These are phyloP conservation scores for Polyrhizophydium stewartii DNA, from an alignment of 371 early-diverging fungal species.

Conservation along the genomic window DNA sequence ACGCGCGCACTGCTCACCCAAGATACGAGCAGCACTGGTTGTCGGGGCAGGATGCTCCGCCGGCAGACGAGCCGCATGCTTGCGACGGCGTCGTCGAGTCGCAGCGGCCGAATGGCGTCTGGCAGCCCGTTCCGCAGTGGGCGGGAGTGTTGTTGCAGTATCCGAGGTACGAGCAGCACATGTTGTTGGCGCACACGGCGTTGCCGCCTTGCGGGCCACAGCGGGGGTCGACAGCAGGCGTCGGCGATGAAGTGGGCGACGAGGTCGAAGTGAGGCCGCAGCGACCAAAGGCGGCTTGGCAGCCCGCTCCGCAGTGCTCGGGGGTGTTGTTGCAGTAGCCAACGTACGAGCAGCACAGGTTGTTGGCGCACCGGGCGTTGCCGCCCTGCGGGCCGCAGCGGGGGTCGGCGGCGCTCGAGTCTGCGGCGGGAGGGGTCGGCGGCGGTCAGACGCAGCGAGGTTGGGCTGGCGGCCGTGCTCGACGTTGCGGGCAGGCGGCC, in stretches of 20 bases:
- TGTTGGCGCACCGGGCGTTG: background rate
- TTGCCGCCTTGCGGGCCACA: background rate
- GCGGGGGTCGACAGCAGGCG: background rate
- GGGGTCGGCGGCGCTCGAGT: too few species aligned
- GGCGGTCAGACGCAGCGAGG: too few species aligned
- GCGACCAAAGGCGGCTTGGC: conserved; percentile 5
- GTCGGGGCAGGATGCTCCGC: too few species aligned
- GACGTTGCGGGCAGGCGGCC: too few species aligned
- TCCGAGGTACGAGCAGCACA: conserved; percentile 13
- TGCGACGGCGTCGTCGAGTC: too few species aligned
- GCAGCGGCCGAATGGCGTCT: conserved; percentile 1
- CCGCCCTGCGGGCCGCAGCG: background rate
- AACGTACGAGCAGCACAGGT: conserved; percentile 9
- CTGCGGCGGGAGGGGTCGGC: too few species aligned
- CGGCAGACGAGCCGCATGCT: too few species aligned
- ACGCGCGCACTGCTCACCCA: too few species aligned
- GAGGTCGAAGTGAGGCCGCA: too few species aligned
- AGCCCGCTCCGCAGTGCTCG: conserved; percentile 11
- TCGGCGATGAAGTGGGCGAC: background rate
- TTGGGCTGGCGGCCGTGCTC: too few species aligned
- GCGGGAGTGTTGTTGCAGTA: conserved; percentile 7
- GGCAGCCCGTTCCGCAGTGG: conserved; percentile 13
- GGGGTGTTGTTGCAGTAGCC: conserved; percentile 10
- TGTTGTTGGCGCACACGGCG: background rate
- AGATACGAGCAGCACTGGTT: too few species aligned